phyloP scores from a whole-genome alignment of 2,329 filamentous ascomycete genomes.

The Colletotrichum acutatum region DNA sequence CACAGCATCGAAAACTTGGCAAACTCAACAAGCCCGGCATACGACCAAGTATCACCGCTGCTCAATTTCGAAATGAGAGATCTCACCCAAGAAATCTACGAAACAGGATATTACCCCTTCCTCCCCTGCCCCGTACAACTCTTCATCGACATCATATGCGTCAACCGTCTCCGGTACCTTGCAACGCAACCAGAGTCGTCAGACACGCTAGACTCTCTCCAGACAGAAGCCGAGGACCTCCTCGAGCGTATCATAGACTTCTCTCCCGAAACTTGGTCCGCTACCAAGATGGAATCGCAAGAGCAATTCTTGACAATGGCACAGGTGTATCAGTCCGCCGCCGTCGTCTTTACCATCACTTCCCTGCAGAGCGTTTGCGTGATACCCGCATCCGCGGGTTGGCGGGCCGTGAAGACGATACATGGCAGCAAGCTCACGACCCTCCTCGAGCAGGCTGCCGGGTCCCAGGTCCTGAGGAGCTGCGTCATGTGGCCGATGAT shows the following conservation, averaged over 20 bases:
- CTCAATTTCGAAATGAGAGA: constrained; percentile 39
- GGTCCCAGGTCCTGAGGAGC: background rate
- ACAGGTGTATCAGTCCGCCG: constrained; percentile 43
- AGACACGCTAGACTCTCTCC: constrained; percentile 27
- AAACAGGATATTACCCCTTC: constrained; percentile 38
- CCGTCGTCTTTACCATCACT: constrained; percentile 48
- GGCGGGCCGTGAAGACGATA: constrained; percentile 26
- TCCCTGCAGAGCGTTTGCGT: constrained; percentile 48
- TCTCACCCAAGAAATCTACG: constrained; percentile 42
- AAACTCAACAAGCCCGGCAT: constrained; percentile 50
- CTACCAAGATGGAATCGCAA: constrained; percentile 3
- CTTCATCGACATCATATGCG: constrained; percentile 46
- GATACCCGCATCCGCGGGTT: constrained; percentile 36
- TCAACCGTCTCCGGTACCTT: constrained; percentile 49
- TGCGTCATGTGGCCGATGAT: constrained; percentile 12
- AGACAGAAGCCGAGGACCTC: constrained; percentile 9
- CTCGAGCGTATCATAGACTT: constrained; percentile 41
- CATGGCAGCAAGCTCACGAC: constrained; percentile 33
- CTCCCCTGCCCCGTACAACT: constrained; percentile 45
- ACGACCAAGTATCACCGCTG: constrained; percentile 41
- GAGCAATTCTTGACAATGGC: constrained; percentile 36
- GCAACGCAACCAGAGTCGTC: constrained; percentile 25
- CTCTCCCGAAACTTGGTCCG: constrained; percentile 45
- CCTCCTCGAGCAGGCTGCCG: constrained; percentile 34
- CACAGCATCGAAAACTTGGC: constrained; percentile 46